These are phyloP conservation scores for Funneliformis mosseae DNA, from an alignment of 192 early-diverging fungal species.

Conservation along the genomic window DNA sequence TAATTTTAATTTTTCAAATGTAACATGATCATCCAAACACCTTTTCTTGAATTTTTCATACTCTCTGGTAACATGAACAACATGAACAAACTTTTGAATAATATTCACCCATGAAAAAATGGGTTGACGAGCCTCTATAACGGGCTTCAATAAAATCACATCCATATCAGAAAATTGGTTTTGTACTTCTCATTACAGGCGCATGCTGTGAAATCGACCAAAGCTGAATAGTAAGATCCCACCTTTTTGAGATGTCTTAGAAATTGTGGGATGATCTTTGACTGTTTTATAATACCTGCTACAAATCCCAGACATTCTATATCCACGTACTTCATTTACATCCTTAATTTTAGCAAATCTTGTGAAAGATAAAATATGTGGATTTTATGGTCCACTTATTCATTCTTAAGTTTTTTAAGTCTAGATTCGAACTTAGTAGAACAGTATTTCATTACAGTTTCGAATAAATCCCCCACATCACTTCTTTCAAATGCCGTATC, in stretches of 20 bases:
- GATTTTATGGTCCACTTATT: background rate
- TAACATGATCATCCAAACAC: background rate
- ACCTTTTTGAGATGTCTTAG: background rate
- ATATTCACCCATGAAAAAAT: background rate
- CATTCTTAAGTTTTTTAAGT: background rate
- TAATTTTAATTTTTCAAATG: background rate
- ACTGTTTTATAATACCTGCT: background rate
- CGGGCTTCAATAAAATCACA: background rate
- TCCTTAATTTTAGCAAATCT: background rate
- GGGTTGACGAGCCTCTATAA: background rate
- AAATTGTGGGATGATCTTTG: background rate
- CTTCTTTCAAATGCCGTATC: background rate
- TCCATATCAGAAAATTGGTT: background rate
- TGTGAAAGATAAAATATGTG: background rate
- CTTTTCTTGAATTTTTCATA: background rate
- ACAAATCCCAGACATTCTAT: background rate
- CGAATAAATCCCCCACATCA: background rate
- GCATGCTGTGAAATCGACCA: background rate
- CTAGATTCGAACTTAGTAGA: background rate
- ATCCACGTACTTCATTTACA: background rate
- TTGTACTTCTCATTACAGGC: background rate
- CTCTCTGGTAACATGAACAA: background rate
- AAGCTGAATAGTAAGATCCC: background rate
- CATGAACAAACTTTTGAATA: background rate
- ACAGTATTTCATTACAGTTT: background rate